Base-by-base conservation (phyloP, 1,284 basidiomycete species). In the Coniferiporia sulphurascens region DNA sequence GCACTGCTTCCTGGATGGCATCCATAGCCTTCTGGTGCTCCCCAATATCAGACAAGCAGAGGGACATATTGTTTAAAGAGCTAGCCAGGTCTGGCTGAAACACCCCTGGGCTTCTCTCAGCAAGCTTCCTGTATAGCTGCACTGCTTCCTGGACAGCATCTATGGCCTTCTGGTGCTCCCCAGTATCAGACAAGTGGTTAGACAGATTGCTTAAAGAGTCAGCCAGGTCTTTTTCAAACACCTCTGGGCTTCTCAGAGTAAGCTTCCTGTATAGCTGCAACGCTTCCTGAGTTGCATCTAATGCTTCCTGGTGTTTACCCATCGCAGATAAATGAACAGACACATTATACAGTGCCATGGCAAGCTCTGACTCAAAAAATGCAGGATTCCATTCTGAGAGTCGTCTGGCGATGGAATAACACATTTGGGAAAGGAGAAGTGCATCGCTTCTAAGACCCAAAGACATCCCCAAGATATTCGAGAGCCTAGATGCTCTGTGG, bases 291-390 rank as follows among this genome's bases (percentile, higher is more conserved):
- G 4, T 35, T 10, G 43, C 15, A 10, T 45, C 6, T 8, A 56
- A 15, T 10, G 55, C 55, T 19, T 56, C 32, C 35, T 56, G 46
- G n/a, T 22, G 19, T 46, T 38, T 9, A 2, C 46, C 34, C n/a
- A 21, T 9, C 9, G 17, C 19, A 17, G 19, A n/a, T 6, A 51
- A 43, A 3, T 21, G 34, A 15, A 12, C 12, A 17, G 21, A 57
- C 6, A 57, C 36, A 17, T 43, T 57, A 17, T 51, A 50, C 43
- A 57, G 35, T 22, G 56, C n/a, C 38, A 21, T 32, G 9, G 56
- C 35, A 4, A 51, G 56, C 15, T 51, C 34, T 8, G 36, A 21
- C 19, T 15, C 48, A 38, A 46, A 46, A 46, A 46, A n/a, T n/a
- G 8, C 4, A n/a, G 44, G 44, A 9, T 46, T 8, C 44, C 19